Percentiles rank a stretch among this genome's conserved stretches.
Evolutionary conservation across 2,329 filamentous ascomycete species (phyloP).

Genomic region (Diaporthe sp.): DNA sequence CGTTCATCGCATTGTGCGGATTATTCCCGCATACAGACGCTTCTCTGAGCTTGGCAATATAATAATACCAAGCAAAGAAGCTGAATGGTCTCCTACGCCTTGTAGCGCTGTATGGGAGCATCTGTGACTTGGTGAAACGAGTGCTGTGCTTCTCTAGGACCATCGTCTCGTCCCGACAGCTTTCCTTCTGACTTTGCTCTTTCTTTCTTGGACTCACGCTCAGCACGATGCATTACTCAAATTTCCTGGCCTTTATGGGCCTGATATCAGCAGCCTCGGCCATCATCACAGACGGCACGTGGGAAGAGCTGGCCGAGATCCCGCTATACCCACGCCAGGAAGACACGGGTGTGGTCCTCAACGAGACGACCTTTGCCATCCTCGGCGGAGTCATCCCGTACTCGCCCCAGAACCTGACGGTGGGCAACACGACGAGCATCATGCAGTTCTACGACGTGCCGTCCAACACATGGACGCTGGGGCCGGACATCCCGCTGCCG

Average conservation of each 20-base stretch:
- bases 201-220: neutral
- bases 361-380: constrained; percentile 44
- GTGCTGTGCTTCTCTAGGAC: neutral
- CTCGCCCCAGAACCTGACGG: constrained; percentile 36
- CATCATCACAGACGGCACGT: constrained; percentile 37
- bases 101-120: neutral
- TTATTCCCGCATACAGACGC: neutral
- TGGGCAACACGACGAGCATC: constrained; percentile 44
- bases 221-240: neutral
- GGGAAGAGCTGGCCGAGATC: constrained; percentile 45
- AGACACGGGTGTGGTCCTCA: constrained; percentile 46
- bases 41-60: neutral
- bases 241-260: neutral
- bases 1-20: neutral
- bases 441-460: constrained; percentile 51
- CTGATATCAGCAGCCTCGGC: neutral
- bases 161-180: neutral
- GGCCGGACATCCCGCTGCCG: constrained; percentile 46
- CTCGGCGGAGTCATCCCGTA: constrained; percentile 46
- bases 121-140: neutral
- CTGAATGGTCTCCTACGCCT: neutral
- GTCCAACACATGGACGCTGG: constrained; percentile 47
- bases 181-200: neutral
- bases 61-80: constrained; percentile 5
- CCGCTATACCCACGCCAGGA: constrained; percentile 47